phyloP scores from a whole-genome alignment of 495 filamentous ascomycete species.

The Echria macrotheca region DNA sequence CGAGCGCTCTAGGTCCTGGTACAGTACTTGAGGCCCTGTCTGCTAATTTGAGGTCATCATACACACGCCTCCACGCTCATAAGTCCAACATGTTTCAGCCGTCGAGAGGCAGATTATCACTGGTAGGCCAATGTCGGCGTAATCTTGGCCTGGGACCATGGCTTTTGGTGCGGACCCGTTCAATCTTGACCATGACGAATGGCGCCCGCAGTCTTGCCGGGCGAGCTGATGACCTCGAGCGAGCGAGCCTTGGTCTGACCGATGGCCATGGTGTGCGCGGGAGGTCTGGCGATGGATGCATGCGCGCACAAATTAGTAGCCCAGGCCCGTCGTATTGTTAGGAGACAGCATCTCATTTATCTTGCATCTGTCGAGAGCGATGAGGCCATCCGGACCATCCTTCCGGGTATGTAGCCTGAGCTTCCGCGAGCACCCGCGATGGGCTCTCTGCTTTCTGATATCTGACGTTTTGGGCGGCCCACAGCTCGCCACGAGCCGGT shows the following conservation, averaged over 20 bases:
- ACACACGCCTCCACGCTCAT: background rate
- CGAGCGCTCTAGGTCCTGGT: background rate
- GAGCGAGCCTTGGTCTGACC: too few species aligned
- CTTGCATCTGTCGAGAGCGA: background rate
- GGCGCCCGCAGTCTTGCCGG: background rate
- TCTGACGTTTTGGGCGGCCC: conserved; percentile 4
- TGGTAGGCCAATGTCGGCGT: conserved; percentile 10
- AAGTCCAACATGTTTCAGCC: conserved; percentile 4
- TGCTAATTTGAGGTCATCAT: conserved; percentile 8
- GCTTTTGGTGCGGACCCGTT: conserved; percentile 4
- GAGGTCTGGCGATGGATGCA: conserved; percentile 1
- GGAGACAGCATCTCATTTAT: conserved; percentile 5
- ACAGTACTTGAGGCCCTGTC: background rate
- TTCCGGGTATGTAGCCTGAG: conserved; percentile 6
- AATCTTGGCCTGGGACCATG: conserved; percentile 9
- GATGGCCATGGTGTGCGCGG: too few species aligned
- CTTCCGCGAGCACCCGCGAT: conserved; percentile 4
- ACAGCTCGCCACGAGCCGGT: conserved; percentile 5
- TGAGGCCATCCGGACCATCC: background rate
- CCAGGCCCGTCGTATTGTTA: background rate
- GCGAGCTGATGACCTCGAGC: too few species aligned
- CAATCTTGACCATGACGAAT: conserved; percentile 8
- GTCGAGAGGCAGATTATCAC: conserved; percentile 1
- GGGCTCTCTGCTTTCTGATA: conserved; percentile 9
- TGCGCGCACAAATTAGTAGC: conserved; percentile 8